Conservation (phyloP, 352 stramenopile genomes). For the Phytophthora colocasiae region DNA sequence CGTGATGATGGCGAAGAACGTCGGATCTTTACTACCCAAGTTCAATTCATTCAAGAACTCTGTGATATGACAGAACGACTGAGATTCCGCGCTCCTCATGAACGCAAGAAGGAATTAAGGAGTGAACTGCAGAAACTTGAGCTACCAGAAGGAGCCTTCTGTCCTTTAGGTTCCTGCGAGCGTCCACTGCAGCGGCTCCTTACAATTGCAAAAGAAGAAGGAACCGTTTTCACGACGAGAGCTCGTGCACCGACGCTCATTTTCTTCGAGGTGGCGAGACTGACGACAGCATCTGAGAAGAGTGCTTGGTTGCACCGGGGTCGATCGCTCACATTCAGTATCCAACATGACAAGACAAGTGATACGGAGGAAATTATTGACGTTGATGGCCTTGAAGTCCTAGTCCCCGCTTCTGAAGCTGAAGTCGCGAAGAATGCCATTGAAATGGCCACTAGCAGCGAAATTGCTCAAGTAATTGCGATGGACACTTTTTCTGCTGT, state of each 20-base stretch:
- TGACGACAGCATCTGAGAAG: constrained; percentile 44
- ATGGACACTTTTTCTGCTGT: constrained; percentile 56
- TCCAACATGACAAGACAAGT: constrained; percentile 34
- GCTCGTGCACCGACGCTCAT: constrained; percentile 82
- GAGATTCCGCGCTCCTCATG: constrained; percentile 53
- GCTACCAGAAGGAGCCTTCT: constrained; percentile 69
- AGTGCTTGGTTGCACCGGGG: constrained; percentile 66
- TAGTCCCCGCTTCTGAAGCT: constrained; percentile 17
- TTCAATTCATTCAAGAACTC: constrained; percentile 76
- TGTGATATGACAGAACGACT: constrained; percentile 82
- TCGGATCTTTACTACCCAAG: constrained; percentile 68
- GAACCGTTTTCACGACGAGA: constrained; percentile 90
- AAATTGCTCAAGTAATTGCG: constrained; percentile 72
- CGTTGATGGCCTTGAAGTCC: constrained; percentile 20
- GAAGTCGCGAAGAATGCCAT: constrained; percentile 64
- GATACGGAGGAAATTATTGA: constrained; percentile 31
- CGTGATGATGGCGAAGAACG: constrained; percentile 40
- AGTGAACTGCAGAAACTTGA: constrained; percentile 66
- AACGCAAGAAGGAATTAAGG: constrained; percentile 69
- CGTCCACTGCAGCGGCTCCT: constrained; percentile 70
- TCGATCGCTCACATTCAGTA: constrained; percentile 46
- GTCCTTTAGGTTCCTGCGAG: constrained; percentile 72
- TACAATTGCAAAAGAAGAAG: constrained; percentile 69
- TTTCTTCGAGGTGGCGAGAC: constrained; percentile 84
- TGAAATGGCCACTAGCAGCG: constrained; percentile 76